Evolutionary conservation across 345 rosid genomes (phyloP).

Genomic region (Durio zibethinus): DNA sequence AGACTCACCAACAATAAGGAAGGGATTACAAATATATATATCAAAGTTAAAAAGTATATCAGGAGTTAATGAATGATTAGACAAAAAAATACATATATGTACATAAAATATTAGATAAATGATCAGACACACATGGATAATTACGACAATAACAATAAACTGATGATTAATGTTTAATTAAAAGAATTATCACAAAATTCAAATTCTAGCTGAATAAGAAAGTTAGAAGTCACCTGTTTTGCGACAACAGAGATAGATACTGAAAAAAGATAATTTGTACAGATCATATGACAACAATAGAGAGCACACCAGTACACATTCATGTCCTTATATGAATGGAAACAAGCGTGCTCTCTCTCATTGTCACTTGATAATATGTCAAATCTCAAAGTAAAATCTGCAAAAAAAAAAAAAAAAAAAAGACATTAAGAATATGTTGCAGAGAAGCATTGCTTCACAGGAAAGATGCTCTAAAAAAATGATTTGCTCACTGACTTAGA

Average conservation of each 20-base stretch:
- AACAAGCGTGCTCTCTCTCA: conserved; percentile 59
- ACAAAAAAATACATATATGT: not conserved
- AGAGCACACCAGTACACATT: conserved; percentile 41
- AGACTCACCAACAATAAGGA: not conserved
- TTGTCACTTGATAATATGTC: conserved; percentile 31
- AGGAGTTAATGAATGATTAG: not conserved
- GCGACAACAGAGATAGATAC: not conserved
- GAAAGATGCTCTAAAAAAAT: not conserved
- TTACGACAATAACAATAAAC: not conserved
- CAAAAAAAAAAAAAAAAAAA: not conserved
- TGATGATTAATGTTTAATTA: not conserved
- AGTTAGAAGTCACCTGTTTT: not conserved
- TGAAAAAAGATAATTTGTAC: not conserved
- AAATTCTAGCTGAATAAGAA: not conserved
- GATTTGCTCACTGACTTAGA: not conserved
- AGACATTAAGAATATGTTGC: not conserved
- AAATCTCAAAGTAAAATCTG: conserved; percentile 10
- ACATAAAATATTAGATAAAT: not conserved
- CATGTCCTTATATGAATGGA: conserved; percentile 28
- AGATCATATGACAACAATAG: conserved; percentile 37
- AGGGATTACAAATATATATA: not conserved
- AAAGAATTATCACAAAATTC: not conserved
- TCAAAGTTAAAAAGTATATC: not conserved
- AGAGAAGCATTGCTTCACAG: not conserved
- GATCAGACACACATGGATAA: too few species aligned